Evolutionary conservation across 2,329 filamentous ascomycete species (phyloP), one percentile per base, ranked within the genome.

Genomic region (Penicillium sp.): DNA sequence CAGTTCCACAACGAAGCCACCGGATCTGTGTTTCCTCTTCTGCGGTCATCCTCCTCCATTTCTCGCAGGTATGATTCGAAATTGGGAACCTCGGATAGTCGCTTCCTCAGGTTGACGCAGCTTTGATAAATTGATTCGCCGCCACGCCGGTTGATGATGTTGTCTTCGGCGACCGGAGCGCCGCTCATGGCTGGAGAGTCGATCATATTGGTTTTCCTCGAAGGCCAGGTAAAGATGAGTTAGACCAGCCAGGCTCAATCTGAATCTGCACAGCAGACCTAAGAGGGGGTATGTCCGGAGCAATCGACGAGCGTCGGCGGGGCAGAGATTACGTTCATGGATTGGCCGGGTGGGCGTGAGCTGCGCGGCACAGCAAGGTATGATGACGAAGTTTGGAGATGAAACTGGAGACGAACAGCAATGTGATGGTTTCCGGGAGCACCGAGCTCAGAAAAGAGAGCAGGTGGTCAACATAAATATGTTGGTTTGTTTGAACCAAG

Each of bases 81-180:
- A 50, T 82, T 87, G 3, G 90, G 90, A 8, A 97, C 90, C 58
- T 87, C 86, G 48, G 84, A 80, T 53, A 99, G 77, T 55, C 93
- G 84, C 72, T 86, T 84, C 67, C 88, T 89, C 53, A 97, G 77
- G 46, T 86, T 84, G 59, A 95, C 80, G 69, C 93, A 97, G 70
- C 95, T 95, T 72, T 97, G 92, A 72, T 95, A 99, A 19, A 99
- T 82, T 10, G 91, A 96, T 58, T 93, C 91, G 69, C 95, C 91
- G 68, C 91, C 93, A 68, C 89, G 88, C 72, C 92, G 88, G 74
- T 99, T 99, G 78, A 99, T 95, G 69, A 99, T 95, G 71, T 95
- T 96, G 69, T 88, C 81, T 52, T 87, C 89, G 53, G 90, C 87
- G 63, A 89, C 61, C 47, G 71, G 69, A 52, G 61, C 66, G 54